Evolutionary conservation across 257 asterid genomes (phyloP), one percentile per base, ranked within the genome.

Genomic region (Primulina eburnea): DNA sequence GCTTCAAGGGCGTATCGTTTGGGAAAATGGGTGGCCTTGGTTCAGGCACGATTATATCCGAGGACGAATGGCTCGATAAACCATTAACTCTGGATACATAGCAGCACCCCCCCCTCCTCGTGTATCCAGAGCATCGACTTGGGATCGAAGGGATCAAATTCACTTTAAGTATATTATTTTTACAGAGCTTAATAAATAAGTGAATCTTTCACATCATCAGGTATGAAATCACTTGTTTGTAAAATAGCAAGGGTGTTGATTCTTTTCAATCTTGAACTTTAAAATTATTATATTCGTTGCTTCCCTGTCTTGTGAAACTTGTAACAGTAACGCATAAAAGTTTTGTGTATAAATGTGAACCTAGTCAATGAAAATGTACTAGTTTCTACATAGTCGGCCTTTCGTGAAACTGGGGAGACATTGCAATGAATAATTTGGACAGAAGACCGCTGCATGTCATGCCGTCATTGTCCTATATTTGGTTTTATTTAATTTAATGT

Each of bases 1-100:
- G 99, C 71, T 86, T 93, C 76, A 93, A 93, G 83, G 77, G 97
- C 67, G 62, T 92, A 76, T 84, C 97, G 0, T 87, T 93, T 21
- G 88, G 97, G 56, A 91, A 74, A 82, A 83, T 89, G 81, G 89
- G 21, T 50, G 57, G 88, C 32, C 94, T 88, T 24, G 93, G 96
- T 30, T 87, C 97, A 0, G 92, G 89, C 65, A 73, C 90, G 77
- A 82, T 88, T 38, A 81, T 80, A 20, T 78, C 83, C 18, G 91
- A 84, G 58, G 73, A 81, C 28, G 93, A 85, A 76, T 77, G 78
- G 32, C 81, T 92, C n/a, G 92, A 88, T 69, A 92, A 92, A 81
- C 90, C 89, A 24, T 59, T 78, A 75, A 81, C 79, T 70, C 73
- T 86, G 38, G 91, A 89, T 65, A 53, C 76, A 65, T 78, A 64